These are phyloP conservation scores for Aurantiochytrium sp. DNA, from an alignment of 108 stramenopile genomes.

Conservation along the genomic window DNA sequence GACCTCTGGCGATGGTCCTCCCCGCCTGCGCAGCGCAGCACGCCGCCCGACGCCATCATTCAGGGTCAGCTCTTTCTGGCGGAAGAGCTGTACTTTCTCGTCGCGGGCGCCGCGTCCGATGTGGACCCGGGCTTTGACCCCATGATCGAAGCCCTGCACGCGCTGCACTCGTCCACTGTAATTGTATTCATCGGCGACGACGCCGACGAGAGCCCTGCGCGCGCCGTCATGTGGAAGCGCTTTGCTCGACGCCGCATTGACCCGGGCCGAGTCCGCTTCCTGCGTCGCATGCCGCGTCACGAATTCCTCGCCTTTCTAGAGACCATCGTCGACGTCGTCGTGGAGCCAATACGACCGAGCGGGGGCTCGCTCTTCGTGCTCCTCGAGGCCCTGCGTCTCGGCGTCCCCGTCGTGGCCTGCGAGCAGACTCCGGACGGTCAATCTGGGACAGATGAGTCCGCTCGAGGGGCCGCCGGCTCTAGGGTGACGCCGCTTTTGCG, in stretches of 20 bases:
- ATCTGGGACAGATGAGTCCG: neutral
- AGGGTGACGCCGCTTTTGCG: neutral
- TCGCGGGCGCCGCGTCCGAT: neutral
- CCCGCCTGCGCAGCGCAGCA: neutral
- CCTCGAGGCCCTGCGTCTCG: neutral
- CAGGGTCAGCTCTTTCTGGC: neutral
- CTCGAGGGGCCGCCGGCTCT: neutral
- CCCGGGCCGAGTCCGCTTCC: neutral
- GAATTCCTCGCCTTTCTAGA: neutral
- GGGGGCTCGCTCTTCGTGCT: neutral
- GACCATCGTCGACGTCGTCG: neutral
- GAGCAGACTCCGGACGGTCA: too few relatives aligned
- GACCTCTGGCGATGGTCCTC: neutral
- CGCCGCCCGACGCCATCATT: neutral
- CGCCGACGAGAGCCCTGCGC: neutral
- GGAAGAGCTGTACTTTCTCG: neutral
- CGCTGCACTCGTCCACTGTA: neutral
- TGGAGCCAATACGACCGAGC: neutral
- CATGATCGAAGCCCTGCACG: neutral
- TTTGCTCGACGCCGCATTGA: neutral
- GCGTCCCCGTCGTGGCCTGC: neutral
- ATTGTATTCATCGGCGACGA: neutral
- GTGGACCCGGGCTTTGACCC: neutral
- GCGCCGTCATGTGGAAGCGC: neutral
- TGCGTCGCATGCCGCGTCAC: neutral